Evolutionary conservation across 371 early-diverging fungal species (phyloP).

Genomic region (Smittium culicis): DNA sequence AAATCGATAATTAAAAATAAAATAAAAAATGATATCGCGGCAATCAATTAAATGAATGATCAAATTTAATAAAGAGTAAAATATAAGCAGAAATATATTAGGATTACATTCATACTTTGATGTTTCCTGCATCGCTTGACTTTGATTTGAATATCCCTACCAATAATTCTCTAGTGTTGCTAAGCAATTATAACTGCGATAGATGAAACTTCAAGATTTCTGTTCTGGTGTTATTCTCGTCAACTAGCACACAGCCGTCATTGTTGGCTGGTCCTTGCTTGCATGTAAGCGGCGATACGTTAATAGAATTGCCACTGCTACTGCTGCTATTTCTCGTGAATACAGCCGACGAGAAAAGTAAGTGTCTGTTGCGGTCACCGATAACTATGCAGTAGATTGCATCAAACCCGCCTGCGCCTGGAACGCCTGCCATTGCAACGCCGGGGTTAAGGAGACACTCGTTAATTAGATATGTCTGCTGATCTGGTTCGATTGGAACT

Average conservation of each 20-base stretch:
- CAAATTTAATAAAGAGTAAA: no score
- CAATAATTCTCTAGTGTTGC: no score
- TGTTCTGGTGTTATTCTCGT: background rate
- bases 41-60: no score
- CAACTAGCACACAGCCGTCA: background rate
- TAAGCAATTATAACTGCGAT: no score
- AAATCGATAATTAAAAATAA: no score
- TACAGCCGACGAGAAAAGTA: background rate
- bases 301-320: no score
- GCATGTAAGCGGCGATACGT: conserved; percentile 8
- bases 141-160: no score
- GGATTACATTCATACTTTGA: no score
- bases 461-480: conserved; percentile 73
- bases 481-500: conserved; percentile 80
- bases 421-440: conserved; percentile 81
- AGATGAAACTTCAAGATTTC: background rate
- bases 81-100: no score
- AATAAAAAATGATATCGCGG: no score
- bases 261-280: background rate
- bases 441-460: conserved; percentile 58
- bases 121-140: no score
- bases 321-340: background rate
- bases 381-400: conserved; percentile 75
- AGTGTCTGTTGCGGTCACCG: background rate
- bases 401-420: conserved; percentile 95